Evolutionary conservation across 306 rosid genomes (phyloP), one percentile per base, ranked within the genome.

Genomic region (Argentina anserina): DNA sequence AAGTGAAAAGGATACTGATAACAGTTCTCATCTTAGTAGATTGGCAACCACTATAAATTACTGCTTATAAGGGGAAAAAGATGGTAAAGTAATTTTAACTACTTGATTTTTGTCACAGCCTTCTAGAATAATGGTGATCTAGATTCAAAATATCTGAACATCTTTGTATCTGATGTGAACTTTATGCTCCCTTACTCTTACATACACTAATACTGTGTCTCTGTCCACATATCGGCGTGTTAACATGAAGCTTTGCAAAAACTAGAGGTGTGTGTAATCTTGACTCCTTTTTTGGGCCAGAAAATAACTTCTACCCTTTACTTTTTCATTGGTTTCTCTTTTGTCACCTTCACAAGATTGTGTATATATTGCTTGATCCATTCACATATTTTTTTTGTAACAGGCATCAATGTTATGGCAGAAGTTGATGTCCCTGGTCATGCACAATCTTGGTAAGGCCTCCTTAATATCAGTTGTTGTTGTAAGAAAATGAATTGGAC

Each of bases 341-440:
- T 40, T 45, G 26, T 56, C 76, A 65, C 41, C 15, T 49, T 67
- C 28, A 75, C 62, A 67, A 9, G 37, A 47, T 40, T 78, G 59
- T 31, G 70, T 67, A 56, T 50, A 34, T 67, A 37, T 66, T 74
- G 50, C 28, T 53, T 65, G 65, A 79, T 59, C 66, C 40, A 72
- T 81, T 64, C 69, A 31, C 43, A 8, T 82, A 72, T 37, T 63
- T 76, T 77, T 37, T 63, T 78, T 77, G 73, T 86, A 15, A 52
- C 89, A 94, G 99, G 99, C 58, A 88, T 94, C 78, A 87, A 91
- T 65, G 88, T 94, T 82, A 89, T 94, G 99, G 87, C 96, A 47
- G 99, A 94, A 79, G 84, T 94, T 25, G 99, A 94, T 80, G 87
- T 94, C 72, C 99, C 99, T 47, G 97, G 99, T 76, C 99, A 94